Evolutionary conservation across 306 rosid genomes (phyloP), one percentile per base, ranked within the genome.

Genomic region (Lathyrus aphaca): DNA sequence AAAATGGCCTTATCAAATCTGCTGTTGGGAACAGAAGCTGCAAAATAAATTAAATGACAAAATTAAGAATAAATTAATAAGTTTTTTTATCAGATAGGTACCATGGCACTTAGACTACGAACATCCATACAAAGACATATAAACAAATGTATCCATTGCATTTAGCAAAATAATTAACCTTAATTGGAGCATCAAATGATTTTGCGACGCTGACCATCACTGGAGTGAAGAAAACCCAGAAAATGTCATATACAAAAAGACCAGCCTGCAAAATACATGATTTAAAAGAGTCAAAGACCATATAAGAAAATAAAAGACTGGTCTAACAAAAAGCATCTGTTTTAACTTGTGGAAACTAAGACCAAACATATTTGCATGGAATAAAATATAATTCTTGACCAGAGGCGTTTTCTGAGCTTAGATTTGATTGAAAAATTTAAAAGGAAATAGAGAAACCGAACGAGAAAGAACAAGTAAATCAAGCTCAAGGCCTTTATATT

Each of bases 181-280:
- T 95, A 76, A 95, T 95, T 10, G 99, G 99, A 65, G 99, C 99
- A 68, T 95, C 99, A 68, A 95, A 95, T 64, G 97, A 95, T 87
- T 95, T 95, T 32, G 99, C 99, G 64, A 95, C 99, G 75, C 99
- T 95, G 64, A 95, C 99, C 99, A 95, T 95, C 75, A 95, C 99
- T 7, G 99, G 99, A 48, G 97, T 95, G 84, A 95, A 95, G 92
- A 95, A 95, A 74, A 95, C 99, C 99, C 99, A 95, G 95, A 95
- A 95, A 65, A 95, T 91, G 79, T 95, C 97, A 53, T 95, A 95
- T 8, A 95, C 93, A 76, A 95, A 95, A 29, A 95, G 96, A 61
- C 99, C 99, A 40, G 93, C 93, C 99, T 95, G 87, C 60, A 74
- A 58, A 43, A 25, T 61, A 76, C 27, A 77, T 49, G 42, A 68